Base-by-base conservation (phyloP, 23 red algal genomes). In the Gracilaria vermiculophylla region DNA sequence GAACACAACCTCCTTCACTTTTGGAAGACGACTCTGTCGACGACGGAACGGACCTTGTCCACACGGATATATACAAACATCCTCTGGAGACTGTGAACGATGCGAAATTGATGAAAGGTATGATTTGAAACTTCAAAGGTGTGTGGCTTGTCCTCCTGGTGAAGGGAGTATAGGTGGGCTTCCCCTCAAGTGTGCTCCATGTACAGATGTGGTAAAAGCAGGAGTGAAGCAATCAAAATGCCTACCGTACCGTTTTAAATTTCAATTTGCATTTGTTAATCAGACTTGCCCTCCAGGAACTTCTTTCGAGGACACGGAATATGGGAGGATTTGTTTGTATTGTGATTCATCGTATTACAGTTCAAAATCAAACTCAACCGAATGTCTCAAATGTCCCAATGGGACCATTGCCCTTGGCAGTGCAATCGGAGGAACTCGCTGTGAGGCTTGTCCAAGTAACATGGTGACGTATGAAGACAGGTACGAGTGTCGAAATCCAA, bases 41-140 rank as follows among this genome's bases (percentile, higher is more conserved):
- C 3, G 40, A 31, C 0, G 5, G 3, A 47, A 73, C 17, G 40
- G 39, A 12, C 67, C 67, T 13, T 73, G 67, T 47, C 67, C 67
- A 5, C 36, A 24, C 2, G 67, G 67, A 36, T 73, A 45, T 24
- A 42, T 73, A 19, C 39, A 73, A 47, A 73, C 67, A 15, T 73
- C 67, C 9, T 41, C 67, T 17, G 67, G 67, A 28, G 67, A 73
- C 67, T 73, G 67, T 24, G 67, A 45, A 73, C 39, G 39, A 8
- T 73, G 67, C 15, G 21, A 73, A 28, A 28, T 17, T 9, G 67
- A 73, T 17, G 39, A 73, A 37, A 44, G 67, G 24, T 73, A 73
- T 17, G 67, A 73, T n/a, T 28, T 73, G 39, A 40, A 45, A 47
- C 39, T 28, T 19, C 28, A 73, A 47, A 28, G 17, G 16, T 73